A percentile compares a stretch with the other conserved stretches of the same genome.
Evolutionary conservation across 768 basidiomycete genomes (phyloP).

Genomic region (Phylloporus rhodoxanthus): DNA sequence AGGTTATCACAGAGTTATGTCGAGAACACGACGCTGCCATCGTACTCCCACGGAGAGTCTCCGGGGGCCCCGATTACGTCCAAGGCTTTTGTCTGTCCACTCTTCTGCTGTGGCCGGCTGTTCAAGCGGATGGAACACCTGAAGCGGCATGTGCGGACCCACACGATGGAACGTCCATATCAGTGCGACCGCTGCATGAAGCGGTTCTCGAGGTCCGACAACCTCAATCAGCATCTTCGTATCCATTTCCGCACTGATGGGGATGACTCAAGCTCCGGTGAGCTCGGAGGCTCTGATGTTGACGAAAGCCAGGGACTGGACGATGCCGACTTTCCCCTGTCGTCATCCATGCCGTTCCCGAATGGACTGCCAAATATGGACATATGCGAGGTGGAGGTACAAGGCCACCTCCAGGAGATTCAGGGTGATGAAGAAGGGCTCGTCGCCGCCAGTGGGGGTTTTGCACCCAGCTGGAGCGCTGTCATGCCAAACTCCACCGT

Average conservation of each 20-base stretch:
- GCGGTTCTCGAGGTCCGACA: conserved; percentile 84
- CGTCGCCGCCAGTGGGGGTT: conserved; percentile 29
- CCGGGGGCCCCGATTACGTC: conserved; percentile 35
- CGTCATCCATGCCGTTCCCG: conserved; percentile 23
- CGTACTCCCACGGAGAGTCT: conserved; percentile 22
- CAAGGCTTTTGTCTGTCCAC: conserved; percentile 75
- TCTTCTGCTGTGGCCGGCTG: conserved; percentile 74
- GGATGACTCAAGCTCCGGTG: conserved; percentile 26
- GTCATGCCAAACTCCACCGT: conserved; percentile 15
- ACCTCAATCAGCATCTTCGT: conserved; percentile 79
- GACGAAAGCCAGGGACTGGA: conserved; percentile 34
- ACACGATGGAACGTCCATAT: conserved; percentile 85
- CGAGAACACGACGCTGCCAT: conserved; percentile 11
- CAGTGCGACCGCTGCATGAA: conserved; percentile 69
- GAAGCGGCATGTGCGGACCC: conserved; percentile 80
- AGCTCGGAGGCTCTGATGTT: conserved; percentile 21
- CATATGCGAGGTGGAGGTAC: conserved; percentile 58
- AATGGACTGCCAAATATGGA: conserved; percentile 40
- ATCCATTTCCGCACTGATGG: conserved; percentile 51
- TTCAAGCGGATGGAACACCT: conserved; percentile 94
- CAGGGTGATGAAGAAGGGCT: conserved; percentile 55
- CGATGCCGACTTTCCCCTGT: conserved; percentile 27
- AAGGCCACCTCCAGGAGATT: conserved; percentile 49
- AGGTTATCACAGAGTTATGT: conserved; percentile 16
- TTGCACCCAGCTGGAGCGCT: conserved; percentile 13